Conservation (phyloP, 106 monocot species). For the Allium cepa region DNA sequence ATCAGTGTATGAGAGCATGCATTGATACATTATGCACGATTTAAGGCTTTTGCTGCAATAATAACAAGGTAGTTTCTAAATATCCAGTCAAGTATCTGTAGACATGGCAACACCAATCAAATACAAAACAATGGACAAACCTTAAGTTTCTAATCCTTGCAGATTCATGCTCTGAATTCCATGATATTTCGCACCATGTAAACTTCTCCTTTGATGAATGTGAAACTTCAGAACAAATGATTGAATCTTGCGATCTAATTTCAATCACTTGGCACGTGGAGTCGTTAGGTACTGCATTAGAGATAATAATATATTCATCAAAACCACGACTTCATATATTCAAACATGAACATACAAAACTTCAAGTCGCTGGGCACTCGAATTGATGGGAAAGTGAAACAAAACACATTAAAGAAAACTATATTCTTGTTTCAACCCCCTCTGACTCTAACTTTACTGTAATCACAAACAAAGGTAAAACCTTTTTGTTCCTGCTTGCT, state of each 20-base stretch:
- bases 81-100: no score
- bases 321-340: not conserved
- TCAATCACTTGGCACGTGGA: constrained; percentile 34
- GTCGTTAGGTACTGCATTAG: constrained; percentile 52
- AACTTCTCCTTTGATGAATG: constrained; percentile 24
- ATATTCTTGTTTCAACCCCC: not conserved
- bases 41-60: no score
- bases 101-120: not conserved
- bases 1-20: no score
- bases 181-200: constrained; percentile 56
- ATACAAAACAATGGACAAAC: constrained; percentile 18
- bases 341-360: not conserved
- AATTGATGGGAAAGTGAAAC: not conserved
- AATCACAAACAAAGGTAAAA: no score
- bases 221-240: constrained; percentile 28
- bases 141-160: constrained; percentile 59
- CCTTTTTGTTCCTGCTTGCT: no score
- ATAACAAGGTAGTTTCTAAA: no score
- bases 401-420: not conserved
- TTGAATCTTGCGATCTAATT: constrained; percentile 28
- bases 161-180: constrained; percentile 18
- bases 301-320: not conserved
- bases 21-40: no score
- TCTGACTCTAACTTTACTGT: no score
- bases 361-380: not conserved